A percentile compares a stretch with the other conserved stretches of the same genome.
phyloP scores from a whole-genome alignment of 306 rosid genomes.

The Gleditsia sinensis region DNA sequence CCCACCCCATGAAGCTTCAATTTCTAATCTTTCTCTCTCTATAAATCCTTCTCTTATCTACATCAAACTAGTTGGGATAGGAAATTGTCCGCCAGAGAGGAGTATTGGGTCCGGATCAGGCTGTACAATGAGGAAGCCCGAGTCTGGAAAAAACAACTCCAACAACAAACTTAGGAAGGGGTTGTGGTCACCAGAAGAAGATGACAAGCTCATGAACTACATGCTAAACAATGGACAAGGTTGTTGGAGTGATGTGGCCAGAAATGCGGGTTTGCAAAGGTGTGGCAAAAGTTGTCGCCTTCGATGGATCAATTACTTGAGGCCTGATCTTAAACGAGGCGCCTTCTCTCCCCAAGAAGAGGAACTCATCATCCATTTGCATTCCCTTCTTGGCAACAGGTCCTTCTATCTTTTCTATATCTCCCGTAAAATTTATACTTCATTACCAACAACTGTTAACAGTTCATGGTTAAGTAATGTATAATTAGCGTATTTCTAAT shows the following conservation, averaged over 20 bases:
- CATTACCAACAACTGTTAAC: no score
- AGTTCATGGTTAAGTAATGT: no score
- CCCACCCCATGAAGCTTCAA: conserved; percentile 70
- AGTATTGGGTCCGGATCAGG: no score
- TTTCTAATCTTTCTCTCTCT: conserved; percentile 37
- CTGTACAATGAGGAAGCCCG: conserved; percentile 72
- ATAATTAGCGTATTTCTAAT: neutral
- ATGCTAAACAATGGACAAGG: conserved; percentile 83
- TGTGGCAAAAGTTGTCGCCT: conserved; percentile 86
- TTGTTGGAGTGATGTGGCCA: conserved; percentile 83
- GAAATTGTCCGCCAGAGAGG: conserved; percentile 1
- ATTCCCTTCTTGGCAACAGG: conserved; percentile 87
- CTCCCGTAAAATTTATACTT: no score
- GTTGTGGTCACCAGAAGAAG: conserved; percentile 84
- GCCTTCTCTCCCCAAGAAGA: conserved; percentile 82
- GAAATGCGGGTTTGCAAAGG: conserved; percentile 74
- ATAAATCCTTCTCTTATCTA: conserved; percentile 50
- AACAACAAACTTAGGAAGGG: conserved; percentile 67
- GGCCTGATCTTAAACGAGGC: conserved; percentile 81
- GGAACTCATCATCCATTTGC: conserved; percentile 69
- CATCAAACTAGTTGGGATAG: conserved; percentile 56
- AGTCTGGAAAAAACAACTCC: conserved; percentile 26
- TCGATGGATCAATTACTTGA: conserved; percentile 80
- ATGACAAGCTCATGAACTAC: conserved; percentile 72
- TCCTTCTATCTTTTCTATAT: neutral